These are phyloP conservation scores for Ogataea haglerorum DNA, from an alignment of 805 yeast species.

Conservation along the genomic window DNA sequence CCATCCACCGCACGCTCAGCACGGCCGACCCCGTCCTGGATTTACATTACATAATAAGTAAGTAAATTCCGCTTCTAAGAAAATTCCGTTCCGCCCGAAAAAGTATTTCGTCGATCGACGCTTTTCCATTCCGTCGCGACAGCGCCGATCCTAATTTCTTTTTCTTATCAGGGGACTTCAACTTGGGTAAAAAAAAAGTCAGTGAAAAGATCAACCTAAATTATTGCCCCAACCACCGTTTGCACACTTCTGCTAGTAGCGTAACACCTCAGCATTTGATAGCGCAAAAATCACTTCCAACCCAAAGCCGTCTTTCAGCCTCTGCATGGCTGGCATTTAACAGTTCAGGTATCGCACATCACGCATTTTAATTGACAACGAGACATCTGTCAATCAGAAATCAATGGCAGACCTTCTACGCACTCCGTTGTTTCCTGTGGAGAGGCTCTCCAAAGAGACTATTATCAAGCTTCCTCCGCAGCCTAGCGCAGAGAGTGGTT, in stretches of 20 bases:
- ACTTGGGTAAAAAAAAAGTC: not conserved
- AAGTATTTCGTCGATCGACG: not conserved
- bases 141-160: not conserved
- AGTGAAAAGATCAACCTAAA: not conserved
- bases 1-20: no score
- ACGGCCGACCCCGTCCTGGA: no score
- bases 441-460: constrained; percentile 34
- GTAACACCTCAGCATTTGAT: no score
- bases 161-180: constrained; percentile 1
- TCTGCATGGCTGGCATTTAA: not conserved
- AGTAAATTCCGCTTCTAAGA: not conserved
- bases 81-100: not conserved
- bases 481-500: constrained; percentile 58
- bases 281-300: not conserved
- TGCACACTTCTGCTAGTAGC: no score
- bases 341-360: no score
- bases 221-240: not conserved
- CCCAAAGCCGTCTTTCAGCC: not conserved
- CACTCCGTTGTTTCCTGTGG: constrained; percentile 49
- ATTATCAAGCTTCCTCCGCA: constrained; percentile 49
- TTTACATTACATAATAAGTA: no score
- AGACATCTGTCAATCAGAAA: no score
- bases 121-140: not conserved
- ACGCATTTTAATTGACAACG: no score
- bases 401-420: constrained; percentile 23